Evolutionary conservation across 1,284 basidiomycete species (phyloP), one percentile per base, ranked within the genome.

Genomic region (Inonotus hispidus): DNA sequence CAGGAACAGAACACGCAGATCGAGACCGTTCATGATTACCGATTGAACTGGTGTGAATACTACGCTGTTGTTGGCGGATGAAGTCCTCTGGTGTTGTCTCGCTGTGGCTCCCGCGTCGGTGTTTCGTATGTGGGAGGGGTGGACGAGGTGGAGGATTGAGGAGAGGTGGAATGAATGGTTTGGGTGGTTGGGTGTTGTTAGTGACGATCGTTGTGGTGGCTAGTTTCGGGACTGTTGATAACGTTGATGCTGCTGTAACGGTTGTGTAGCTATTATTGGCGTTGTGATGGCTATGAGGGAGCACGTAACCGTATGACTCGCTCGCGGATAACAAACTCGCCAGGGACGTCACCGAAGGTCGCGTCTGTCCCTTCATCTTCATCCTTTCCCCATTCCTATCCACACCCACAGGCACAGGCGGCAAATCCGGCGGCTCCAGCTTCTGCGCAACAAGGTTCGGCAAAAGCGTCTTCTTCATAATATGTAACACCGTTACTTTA

Each of bases 391-490:
- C 19, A 3, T n/a, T 7, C 6, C 11, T n/a, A 3, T n/a, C 16
- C 41, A n/a, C 41, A 43, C 16, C 41, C 16, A 21, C 7, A 43
- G 19, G 41, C 41, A 43, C 7, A 43, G 41, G 16, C 10, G 60
- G 54, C 23, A 62, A 35, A 25, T 59, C 61, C 11, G 81, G 79
- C 1, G 79, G 77, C 63, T 79, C 77, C 62, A 87, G 64, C 68
- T 80, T 85, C 68, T 82, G 82, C 0, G 88, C 81, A 1, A 77
- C 72, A 45, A 88, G 69, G 32, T 60, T 90, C 23, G 80, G 73
- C 0, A 76, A 75, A 49, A 90, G 74, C 60, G 77, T 82, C 74
- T 91, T 91, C 72, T 80, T 85, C 69, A 91, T 74, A 37, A 88
- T 76, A 35, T 88, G 83, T 71, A 90, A 79, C 50, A 92, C 71